Evolutionary conservation across 1,284 basidiomycete species (phyloP).

Genomic region (Cryptococcus sp.): DNA sequence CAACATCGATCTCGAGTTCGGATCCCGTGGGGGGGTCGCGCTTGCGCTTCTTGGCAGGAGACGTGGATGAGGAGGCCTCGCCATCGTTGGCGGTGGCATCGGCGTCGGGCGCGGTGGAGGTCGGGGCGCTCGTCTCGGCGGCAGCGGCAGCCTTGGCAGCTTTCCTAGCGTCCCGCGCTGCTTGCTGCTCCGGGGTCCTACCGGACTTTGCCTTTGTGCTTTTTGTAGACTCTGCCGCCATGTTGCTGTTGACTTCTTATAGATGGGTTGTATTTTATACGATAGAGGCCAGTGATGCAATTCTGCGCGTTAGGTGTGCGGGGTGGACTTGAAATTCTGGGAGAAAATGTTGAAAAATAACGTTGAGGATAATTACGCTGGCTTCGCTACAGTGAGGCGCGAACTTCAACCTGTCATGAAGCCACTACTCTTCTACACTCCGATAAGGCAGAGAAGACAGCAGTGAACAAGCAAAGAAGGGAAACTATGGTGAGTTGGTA

Average conservation of each 20-base stretch:
- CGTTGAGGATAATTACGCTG: too few species aligned
- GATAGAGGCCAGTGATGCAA: neutral
- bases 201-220: constrained; percentile 23
- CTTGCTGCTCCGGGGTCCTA: constrained; percentile 42
- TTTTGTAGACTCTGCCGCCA: constrained; percentile 9
- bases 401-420: too few species aligned
- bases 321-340: constrained; percentile 16
- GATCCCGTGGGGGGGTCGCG: constrained; percentile 23
- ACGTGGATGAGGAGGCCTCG: constrained; percentile 4
- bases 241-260: constrained; percentile 1
- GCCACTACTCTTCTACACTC: too few species aligned
- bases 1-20: constrained; percentile 48
- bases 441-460: too few species aligned
- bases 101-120: constrained; percentile 9
- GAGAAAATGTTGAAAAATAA: constrained; percentile 21
- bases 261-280: neutral
- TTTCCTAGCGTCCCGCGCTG: constrained; percentile 41
- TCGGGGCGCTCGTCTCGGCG: neutral
- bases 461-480: too few species aligned
- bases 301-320: neutral
- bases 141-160: constrained; percentile 24
- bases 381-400: too few species aligned
- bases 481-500: too few species aligned
- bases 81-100: constrained; percentile 11
- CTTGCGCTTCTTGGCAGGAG: constrained; percentile 23